These are phyloP conservation scores for Carpinus fangiana DNA, from an alignment of 306 rosid genomes.

Conservation along the genomic window DNA sequence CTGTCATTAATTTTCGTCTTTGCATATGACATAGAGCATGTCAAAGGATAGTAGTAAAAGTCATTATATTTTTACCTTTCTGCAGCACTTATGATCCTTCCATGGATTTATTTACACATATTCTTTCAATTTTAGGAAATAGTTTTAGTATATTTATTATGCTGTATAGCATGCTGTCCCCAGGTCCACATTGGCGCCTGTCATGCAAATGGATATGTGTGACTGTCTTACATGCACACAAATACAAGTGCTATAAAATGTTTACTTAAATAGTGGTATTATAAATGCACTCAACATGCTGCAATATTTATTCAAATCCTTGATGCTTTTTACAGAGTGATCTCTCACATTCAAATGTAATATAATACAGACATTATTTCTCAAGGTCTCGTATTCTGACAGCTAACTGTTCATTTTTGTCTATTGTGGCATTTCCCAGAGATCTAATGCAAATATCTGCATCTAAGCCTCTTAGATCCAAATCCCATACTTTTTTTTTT, in stretches of 20 bases:
- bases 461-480: background rate
- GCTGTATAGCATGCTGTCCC: background rate
- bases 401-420: background rate
- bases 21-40: background rate
- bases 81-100: background rate
- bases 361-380: background rate
- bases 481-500: background rate
- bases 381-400: background rate
- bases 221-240: background rate
- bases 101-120: background rate
- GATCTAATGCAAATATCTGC: background rate
- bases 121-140: background rate
- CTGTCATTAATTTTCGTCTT: background rate
- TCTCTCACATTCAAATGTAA: background rate
- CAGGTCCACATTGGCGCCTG: background rate
- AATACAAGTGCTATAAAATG: too few relatives aligned
- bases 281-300: background rate
- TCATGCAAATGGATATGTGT: background rate
- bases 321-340: background rate
- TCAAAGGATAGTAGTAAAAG: background rate
- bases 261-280: background rate
- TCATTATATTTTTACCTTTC: background rate
- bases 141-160: background rate
- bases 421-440: background rate
- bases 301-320: background rate